Evolutionary conservation across 495 filamentous ascomycete genomes (phyloP).

Genomic region (Podospora fimiseda): DNA sequence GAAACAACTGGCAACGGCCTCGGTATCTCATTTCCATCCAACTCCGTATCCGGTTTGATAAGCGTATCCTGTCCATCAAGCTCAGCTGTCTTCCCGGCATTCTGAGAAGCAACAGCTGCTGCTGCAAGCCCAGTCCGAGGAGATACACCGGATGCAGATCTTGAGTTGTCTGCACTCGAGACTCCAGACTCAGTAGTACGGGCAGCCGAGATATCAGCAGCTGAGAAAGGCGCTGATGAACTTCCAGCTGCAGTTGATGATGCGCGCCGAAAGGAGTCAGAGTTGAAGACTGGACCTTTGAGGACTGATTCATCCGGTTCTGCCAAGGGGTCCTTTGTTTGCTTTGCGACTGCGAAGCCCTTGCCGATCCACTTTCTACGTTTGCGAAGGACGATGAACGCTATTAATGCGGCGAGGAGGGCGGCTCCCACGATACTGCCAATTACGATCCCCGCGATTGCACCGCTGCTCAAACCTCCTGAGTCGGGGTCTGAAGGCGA

Average conservation of each 20-base stretch:
- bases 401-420: constrained; percentile 15
- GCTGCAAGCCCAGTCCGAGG: background rate
- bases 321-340: constrained; percentile 8
- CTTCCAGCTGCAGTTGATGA: constrained; percentile 5
- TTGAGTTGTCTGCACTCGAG: constrained; percentile 6
- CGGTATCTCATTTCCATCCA: constrained; percentile 13
- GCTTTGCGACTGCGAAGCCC: constrained; percentile 14
- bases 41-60: constrained; percentile 7
- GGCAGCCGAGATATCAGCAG: constrained; percentile 8
- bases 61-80: constrained; percentile 17
- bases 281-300: constrained; percentile 22
- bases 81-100: constrained; percentile 11
- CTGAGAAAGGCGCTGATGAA: constrained; percentile 13
- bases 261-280: constrained; percentile 1
- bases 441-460: constrained; percentile 33
- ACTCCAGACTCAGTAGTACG: background rate
- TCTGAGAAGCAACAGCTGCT: background rate
- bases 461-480: constrained; percentile 22
- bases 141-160: background rate
- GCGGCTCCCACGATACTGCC: constrained; percentile 18
- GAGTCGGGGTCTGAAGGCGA: constrained; percentile 2
- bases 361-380: constrained; percentile 18
- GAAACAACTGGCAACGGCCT: constrained; percentile 5
- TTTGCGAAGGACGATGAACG: constrained; percentile 21
- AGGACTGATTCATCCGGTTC: constrained; percentile 16